Conservation (phyloP, 192 early-diverging fungal species). For the Coemansia sp. region DNA sequence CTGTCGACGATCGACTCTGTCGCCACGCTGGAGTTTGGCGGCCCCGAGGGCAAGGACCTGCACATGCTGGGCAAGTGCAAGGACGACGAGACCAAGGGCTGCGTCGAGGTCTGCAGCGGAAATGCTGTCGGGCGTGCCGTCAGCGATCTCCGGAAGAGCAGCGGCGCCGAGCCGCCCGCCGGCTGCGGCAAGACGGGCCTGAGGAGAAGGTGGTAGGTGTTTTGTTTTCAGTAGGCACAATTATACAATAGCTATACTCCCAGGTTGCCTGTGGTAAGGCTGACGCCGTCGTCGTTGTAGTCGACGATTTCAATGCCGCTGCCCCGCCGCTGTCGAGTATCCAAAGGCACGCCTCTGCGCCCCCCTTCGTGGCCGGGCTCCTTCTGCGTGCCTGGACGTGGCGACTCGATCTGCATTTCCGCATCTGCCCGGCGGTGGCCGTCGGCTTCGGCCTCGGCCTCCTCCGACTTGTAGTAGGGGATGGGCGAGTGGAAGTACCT, state of each 20-base stretch:
- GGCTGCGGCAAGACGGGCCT: conserved; percentile 4
- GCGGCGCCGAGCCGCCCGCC: background rate
- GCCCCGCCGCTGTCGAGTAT: background rate
- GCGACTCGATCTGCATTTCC: background rate
- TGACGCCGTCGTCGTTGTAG: conserved; percentile 8
- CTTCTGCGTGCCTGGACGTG: background rate
- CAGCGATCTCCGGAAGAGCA: conserved; percentile 1
- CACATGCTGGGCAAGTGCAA: conserved; percentile 51
- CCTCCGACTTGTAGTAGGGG: conserved; percentile 26
- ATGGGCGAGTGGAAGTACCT: conserved; percentile 23
- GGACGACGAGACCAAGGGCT: conserved; percentile 36
- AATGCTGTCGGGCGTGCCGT: conserved; percentile 21
- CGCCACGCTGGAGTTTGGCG: conserved; percentile 52
- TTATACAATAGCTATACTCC: conserved; percentile 13
- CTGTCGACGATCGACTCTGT: conserved; percentile 17
- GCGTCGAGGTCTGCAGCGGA: conserved; percentile 28
- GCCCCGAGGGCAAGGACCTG: conserved; percentile 37
- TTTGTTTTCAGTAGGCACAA: background rate
- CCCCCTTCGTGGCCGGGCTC: background rate
- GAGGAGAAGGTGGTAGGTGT: conserved; percentile 4
- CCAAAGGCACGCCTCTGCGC: too few species aligned
- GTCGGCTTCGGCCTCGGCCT: background rate
- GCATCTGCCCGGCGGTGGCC: background rate
- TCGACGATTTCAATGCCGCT: conserved; percentile 13
- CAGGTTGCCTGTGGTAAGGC: conserved; percentile 24